Percentiles rank a stretch among this genome's conserved stretches.
phyloP scores from a whole-genome alignment of 345 rosid genomes.

The Cardamine resedifolia region DNA sequence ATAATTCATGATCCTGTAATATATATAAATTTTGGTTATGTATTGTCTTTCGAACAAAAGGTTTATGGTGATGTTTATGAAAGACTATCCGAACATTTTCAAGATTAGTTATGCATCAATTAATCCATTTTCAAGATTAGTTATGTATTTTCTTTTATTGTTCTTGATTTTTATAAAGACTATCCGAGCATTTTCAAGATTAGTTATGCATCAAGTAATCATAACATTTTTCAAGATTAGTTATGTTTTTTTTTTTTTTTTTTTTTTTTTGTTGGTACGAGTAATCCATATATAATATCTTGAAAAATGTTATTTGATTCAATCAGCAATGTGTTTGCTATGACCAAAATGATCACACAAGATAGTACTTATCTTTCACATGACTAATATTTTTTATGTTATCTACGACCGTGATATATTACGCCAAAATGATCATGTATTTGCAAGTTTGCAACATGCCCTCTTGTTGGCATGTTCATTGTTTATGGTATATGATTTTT shows the following conservation, averaged over 20 bases:
- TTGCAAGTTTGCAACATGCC: conserved; percentile 5
- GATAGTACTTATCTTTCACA: conserved; percentile 17
- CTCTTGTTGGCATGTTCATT: conserved; percentile 21
- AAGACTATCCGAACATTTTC: not conserved
- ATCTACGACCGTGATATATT: conserved; percentile 22
- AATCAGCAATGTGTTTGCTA: not conserved
- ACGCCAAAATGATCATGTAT: conserved; percentile 17
- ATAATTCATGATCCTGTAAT: not conserved
- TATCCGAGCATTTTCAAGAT: not conserved
- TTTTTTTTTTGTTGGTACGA: no score
- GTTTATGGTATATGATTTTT: not conserved
- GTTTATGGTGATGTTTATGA: not conserved
- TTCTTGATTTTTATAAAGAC: no score
- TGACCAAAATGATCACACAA: conserved; percentile 10
- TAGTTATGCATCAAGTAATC: no score
- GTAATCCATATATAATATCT: not conserved
- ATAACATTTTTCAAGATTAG: not conserved
- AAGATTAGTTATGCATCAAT: not conserved
- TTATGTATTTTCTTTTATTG: no score
- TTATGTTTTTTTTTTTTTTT: not conserved
- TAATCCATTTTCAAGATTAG: no score
- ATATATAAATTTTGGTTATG: not conserved
- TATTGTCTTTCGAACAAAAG: not conserved
- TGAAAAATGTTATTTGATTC: not conserved
- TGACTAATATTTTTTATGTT: conserved; percentile 15